Base-by-base conservation (phyloP, 1,284 basidiomycete species). In the Macrocystidia cucumis region DNA sequence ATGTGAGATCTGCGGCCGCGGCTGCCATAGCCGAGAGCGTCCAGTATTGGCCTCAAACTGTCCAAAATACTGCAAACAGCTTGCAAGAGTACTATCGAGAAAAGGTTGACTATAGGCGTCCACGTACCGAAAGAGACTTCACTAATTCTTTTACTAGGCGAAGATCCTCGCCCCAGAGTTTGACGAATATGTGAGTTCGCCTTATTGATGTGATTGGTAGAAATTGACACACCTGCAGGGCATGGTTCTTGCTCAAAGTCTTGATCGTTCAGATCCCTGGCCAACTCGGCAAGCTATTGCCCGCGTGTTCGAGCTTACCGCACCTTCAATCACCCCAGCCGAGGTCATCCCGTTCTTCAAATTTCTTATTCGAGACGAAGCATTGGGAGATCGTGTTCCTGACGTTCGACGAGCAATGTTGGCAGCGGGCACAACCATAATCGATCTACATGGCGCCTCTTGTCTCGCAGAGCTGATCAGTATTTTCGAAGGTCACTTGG, bases 181-280 rank as follows among this genome's bases (percentile, higher is more conserved):
- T 50, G 91, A 95, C 53, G 63, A 82, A 71, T 95, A 87, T 58
- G 88, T 90, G 37, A 37, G 80, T 65, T 7, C 9, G 24, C 21
- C 31, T 19, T 19, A 56, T 7, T 23, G 31, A 9, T 20, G n/a
- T 4, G 11, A n/a, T 16, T 20, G 6, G 16, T 18, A 18, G 32
- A 22, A 25, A 3, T 36, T 37, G 16, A 42, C 8, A 27, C 27
- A 16, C 35, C 8, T 31, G 5, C 46, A 91, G 86, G 95, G 96
- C 12, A 96, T 98, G 86, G 72, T 98, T 40, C 87, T 96, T 41
- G 79, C 90, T 17, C 76, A 83, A 47, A 96, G 86, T 32, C 62
- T 96, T n/a, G 83, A 92, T 52, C 78, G 88, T 22, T 65, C 77
- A n/a, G 96, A 99, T 59, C 95, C 93, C 3, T 98, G 90, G 90